phyloP scores from a whole-genome alignment of 306 rosid genomes.

The Pyrus bretschneideri region DNA sequence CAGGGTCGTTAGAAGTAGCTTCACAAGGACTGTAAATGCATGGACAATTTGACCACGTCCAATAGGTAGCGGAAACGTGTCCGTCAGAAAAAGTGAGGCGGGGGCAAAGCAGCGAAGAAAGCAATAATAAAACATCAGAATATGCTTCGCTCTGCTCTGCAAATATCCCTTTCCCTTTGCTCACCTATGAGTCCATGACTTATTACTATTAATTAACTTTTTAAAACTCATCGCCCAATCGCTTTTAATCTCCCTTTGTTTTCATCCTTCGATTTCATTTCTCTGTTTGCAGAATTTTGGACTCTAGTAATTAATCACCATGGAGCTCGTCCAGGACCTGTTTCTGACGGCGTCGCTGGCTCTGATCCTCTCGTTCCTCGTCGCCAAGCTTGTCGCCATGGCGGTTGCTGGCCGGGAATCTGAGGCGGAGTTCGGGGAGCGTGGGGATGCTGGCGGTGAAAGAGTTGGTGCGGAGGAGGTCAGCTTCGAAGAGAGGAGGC shows the following conservation, averaged over 20 bases:
- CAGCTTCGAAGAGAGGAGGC: constrained; percentile 15
- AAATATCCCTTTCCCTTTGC: constrained; percentile 33
- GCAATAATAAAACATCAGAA: constrained; percentile 17
- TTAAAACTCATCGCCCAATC: background rate
- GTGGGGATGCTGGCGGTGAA: background rate
- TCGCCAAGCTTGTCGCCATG: constrained; percentile 48
- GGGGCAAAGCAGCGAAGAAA: background rate
- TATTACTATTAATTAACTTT: background rate
- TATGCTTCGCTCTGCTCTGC: constrained; percentile 48
- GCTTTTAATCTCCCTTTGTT: background rate
- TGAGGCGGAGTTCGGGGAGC: background rate
- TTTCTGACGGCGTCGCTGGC: constrained; percentile 43
- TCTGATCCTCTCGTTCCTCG: constrained; percentile 43
- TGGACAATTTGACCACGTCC: background rate
- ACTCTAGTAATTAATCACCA: background rate
- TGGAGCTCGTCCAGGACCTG: constrained; percentile 57
- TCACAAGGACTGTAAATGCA: background rate
- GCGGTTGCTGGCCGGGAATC: constrained; percentile 26
- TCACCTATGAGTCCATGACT: background rate
- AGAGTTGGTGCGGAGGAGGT: constrained; percentile 12
- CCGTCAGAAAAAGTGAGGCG: background rate
- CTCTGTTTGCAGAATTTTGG: background rate
- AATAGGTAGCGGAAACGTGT: background rate
- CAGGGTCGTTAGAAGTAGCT: background rate
- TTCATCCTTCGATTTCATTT: background rate